Conservation (phyloP, 139 green algal genomes). For the Haematococcus sp. region DNA sequence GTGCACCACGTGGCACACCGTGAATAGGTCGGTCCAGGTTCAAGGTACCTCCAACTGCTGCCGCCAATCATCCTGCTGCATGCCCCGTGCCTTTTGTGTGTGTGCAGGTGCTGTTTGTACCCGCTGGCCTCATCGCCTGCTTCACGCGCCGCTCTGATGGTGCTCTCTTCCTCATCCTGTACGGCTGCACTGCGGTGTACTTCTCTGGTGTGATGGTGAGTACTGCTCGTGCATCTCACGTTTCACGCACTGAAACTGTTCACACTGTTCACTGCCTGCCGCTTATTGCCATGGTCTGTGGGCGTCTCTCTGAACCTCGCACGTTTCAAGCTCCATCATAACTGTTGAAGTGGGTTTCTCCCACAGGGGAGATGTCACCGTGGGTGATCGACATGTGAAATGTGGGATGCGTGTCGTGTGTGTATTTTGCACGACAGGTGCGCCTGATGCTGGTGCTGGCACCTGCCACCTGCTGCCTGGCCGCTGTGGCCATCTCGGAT, state of each 20-base stretch:
- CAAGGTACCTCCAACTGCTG: too few species aligned
- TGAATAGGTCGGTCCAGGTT: too few species aligned
- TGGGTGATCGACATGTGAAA: too few species aligned
- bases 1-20: too few species aligned
- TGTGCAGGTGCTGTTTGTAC: conserved; percentile 35
- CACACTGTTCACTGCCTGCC: neutral
- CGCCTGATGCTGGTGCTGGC: conserved; percentile 96
- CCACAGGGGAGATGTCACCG: too few species aligned
- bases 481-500: conserved; percentile 75
- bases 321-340: too few species aligned
- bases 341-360: too few species aligned
- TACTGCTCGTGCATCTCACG: neutral
- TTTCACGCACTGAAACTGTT: neutral
- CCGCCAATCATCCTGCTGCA: too few species aligned
- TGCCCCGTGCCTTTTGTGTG: too few species aligned
- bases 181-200: conserved; percentile 90
- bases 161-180: conserved; percentile 92
- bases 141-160: conserved; percentile 65
- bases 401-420: too few species aligned
- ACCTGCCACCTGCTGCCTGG: conserved; percentile 90
- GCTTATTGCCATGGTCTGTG: neutral
- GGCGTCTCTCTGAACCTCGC: too few species aligned
- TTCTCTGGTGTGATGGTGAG: conserved; percentile 90
- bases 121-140: conserved; percentile 72
- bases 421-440: conserved; percentile 60